These are phyloP conservation scores for Ophiocordyceps camponoti-rufipedis DNA, from an alignment of 2,329 filamentous ascomycete genomes.

Conservation along the genomic window DNA sequence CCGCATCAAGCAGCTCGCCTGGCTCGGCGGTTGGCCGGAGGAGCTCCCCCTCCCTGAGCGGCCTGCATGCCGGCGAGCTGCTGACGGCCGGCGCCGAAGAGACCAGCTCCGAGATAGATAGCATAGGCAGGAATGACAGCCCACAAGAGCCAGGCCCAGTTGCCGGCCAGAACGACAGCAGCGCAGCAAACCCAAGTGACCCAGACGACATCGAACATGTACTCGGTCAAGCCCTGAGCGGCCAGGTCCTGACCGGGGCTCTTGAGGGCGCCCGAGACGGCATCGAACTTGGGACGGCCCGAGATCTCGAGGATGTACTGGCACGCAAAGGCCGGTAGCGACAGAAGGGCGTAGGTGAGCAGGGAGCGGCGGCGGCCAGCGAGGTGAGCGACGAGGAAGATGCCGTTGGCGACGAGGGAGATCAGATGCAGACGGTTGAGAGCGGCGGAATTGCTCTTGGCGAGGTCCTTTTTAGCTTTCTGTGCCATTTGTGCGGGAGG, in stretches of 20 bases:
- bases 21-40: conserved; percentile 33
- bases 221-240: conserved; percentile 79
- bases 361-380: conserved; percentile 46
- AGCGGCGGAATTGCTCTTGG: conserved; percentile 58
- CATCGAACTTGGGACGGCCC: conserved; percentile 57
- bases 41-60: conserved; percentile 11
- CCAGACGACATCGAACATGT: conserved; percentile 95
- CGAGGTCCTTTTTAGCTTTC: conserved; percentile 46
- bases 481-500: conserved; percentile 29
- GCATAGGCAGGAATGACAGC: conserved; percentile 35
- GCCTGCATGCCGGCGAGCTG: conserved; percentile 29
- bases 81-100: conserved; percentile 34
- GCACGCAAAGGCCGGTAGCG: conserved; percentile 56
- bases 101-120: conserved; percentile 31
- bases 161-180: conserved; percentile 60
- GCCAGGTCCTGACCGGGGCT: conserved; percentile 74
- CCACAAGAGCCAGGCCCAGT: conserved; percentile 50
- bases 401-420: conserved; percentile 48
- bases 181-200: conserved; percentile 71
- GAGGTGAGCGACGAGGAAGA: conserved; percentile 59
- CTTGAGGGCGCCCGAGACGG: conserved; percentile 46
- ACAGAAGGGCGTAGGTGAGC: conserved; percentile 53
- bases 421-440: conserved; percentile 72
- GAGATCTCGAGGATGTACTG: conserved; percentile 74
- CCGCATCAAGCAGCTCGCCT: conserved; percentile 28